A percentile compares a stretch with the other conserved stretches of the same genome.
Evolutionary conservation across 345 rosid genomes (phyloP).

Genomic region (Corymbia maculata): DNA sequence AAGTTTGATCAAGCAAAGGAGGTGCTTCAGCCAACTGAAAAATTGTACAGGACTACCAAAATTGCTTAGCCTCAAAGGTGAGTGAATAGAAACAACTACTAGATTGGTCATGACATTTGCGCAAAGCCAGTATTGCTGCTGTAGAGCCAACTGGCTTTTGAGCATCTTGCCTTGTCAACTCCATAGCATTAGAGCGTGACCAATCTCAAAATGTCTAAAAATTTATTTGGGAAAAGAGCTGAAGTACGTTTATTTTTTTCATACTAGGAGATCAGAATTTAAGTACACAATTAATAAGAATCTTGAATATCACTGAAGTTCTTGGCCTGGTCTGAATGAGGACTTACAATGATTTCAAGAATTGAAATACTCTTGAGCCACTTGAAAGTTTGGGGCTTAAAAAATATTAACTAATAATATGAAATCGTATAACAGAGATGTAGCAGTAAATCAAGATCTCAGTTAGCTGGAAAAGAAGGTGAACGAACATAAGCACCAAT

Average conservation of each 20-base stretch:
- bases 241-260: neutral
- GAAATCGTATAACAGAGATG: neutral
- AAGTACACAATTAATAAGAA: neutral
- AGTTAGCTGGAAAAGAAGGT: neutral
- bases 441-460: neutral
- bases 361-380: neutral
- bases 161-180: neutral
- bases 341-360: neutral
- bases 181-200: neutral
- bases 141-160: neutral
- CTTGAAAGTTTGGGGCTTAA: neutral
- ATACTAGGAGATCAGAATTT: neutral
- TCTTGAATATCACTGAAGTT: neutral
- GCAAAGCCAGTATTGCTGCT: neutral
- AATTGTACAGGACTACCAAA: neutral
- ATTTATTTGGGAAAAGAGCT: neutral
- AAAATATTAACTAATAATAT: neutral
- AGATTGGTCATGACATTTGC: neutral
- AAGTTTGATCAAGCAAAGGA: neutral
- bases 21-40: neutral
- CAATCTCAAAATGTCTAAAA: neutral
- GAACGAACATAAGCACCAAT: neutral
- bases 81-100: neutral
- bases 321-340: neutral
- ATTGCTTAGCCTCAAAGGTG: neutral